These are phyloP conservation scores for Umbelopsis sp. DNA, from an alignment of 192 early-diverging fungal species.

Conservation along the genomic window DNA sequence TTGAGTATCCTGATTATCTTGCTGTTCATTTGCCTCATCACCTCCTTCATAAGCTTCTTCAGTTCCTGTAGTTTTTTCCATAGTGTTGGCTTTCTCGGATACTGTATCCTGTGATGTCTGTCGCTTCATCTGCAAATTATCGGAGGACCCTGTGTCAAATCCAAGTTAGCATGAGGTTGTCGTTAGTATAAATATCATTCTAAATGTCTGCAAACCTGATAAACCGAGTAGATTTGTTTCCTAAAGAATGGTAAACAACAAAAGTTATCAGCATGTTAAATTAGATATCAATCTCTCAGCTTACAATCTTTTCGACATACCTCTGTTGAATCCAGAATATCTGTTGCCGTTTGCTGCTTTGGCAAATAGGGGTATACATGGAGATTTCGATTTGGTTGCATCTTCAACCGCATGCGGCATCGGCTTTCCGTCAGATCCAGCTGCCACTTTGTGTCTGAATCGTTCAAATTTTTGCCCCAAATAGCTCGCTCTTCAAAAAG, in stretches of 20 bases:
- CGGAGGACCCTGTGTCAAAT: neutral
- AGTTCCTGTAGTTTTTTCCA: neutral
- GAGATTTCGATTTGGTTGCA: conserved; percentile 41
- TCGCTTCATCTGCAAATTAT: neutral
- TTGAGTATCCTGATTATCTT: conserved; percentile 38
- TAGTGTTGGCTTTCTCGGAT: neutral
- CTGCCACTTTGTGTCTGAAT: conserved; percentile 44
- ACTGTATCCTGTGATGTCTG: conserved; percentile 2
- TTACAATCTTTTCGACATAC: neutral
- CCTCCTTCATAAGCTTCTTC: neutral
- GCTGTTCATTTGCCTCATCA: conserved; percentile 23
- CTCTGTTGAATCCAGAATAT: conserved; percentile 10
- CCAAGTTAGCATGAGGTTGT: too few species aligned
- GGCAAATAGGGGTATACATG: conserved; percentile 40
- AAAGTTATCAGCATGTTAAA: neutral
- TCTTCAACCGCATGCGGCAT: conserved; percentile 55
- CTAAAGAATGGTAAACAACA: neutral
- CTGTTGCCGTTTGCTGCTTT: conserved; percentile 26
- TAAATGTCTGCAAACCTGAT: neutral
- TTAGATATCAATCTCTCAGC: too few species aligned
- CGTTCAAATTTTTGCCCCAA: conserved; percentile 51
- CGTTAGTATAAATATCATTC: neutral
- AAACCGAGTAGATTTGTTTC: neutral
- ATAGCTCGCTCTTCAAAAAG: conserved; percentile 62
- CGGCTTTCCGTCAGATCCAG: conserved; percentile 62